Conservation (phyloP, 192 early-diverging fungal genomes). For the Mortierella antarctica region DNA sequence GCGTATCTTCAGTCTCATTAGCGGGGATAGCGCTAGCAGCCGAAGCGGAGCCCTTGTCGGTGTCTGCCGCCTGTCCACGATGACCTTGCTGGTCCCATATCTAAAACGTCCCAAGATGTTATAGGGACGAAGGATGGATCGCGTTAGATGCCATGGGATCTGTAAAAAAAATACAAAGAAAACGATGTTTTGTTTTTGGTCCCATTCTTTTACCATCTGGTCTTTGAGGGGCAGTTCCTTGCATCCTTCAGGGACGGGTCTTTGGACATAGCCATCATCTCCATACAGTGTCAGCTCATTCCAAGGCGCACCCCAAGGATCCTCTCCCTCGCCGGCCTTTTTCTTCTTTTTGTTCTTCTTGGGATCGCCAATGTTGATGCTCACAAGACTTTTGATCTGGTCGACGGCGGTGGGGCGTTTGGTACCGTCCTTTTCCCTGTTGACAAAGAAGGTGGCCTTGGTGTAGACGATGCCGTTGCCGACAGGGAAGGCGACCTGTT, state of each 20-base stretch:
- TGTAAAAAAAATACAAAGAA: not conserved
- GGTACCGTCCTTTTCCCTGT: not conserved
- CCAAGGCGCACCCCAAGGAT: not conserved
- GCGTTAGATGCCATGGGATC: not conserved
- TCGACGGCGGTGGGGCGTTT: not conserved
- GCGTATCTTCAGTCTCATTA: not conserved
- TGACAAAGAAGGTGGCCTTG: conserved; percentile 9
- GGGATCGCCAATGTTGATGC: not conserved
- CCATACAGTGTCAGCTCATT: conserved; percentile 9
- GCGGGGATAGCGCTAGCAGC: not conserved
- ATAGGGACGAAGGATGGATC: not conserved
- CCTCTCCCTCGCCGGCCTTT: not conserved
- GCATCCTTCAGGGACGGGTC: conserved; percentile 14
- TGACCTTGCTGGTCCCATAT: conserved; percentile 39
- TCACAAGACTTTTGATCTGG: not conserved
- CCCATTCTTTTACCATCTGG: conserved; percentile 16
- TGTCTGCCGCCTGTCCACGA: not conserved
- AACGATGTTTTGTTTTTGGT: not conserved
- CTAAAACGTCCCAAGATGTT: not conserved
- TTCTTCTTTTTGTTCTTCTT: conserved; percentile 3
- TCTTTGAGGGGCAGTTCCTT: not conserved
- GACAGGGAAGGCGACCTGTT: conserved; percentile 9
- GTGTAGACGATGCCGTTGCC: conserved; percentile 30
- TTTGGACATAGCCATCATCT: conserved; percentile 12
- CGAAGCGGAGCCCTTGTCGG: not conserved